Percentiles rank a stretch among this genome's conserved stretches.
These are phyloP conservation scores for Sugiyamaella valdiviana DNA, from an alignment of 805 yeast species.

Conservation along the genomic window DNA sequence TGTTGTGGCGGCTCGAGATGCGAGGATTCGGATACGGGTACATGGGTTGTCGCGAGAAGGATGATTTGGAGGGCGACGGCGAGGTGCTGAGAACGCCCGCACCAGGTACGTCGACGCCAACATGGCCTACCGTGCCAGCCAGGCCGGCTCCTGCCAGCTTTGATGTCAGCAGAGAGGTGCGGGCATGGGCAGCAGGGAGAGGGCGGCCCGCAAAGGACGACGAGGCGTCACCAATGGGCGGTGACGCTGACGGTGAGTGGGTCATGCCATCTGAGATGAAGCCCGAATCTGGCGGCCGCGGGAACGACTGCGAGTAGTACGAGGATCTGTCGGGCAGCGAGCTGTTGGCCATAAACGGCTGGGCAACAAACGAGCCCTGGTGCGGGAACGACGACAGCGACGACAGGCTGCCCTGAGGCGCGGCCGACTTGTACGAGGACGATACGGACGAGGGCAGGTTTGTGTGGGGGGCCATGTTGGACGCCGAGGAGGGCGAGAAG, in stretches of 20 bases:
- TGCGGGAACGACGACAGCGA: conserved; percentile 9
- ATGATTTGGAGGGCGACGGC: conserved; percentile 5
- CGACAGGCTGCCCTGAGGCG: conserved; percentile 12
- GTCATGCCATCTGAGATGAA: not conserved
- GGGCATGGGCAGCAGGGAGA: not conserved
- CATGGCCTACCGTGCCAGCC: too few relatives aligned
- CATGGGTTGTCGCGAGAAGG: conserved; percentile 9
- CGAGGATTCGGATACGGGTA: conserved; percentile 11
- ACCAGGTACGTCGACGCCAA: too few relatives aligned
- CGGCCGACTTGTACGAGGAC: conserved; percentile 24
- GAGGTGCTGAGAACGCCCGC: not conserved
- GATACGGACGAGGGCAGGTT: conserved; percentile 27
- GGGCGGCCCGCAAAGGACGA: conserved; percentile 1
- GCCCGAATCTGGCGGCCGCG: conserved; percentile 2
- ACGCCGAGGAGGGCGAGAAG: conserved; percentile 25
- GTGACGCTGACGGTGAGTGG: not conserved
- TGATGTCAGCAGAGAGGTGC: conserved; percentile 31
- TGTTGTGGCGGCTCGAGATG: conserved; percentile 8
- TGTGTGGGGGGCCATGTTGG: conserved; percentile 24
- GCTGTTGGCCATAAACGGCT: conserved; percentile 3
- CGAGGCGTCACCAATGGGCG: conserved; percentile 1
- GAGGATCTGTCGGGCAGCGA: conserved; percentile 3
- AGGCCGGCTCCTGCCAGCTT: conserved; percentile 27
- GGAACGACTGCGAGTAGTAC: conserved; percentile 6
- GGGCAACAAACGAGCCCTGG: conserved; percentile 1